phyloP scores from a whole-genome alignment of 768 basidiomycete species.

The Termitomyces sp. region DNA sequence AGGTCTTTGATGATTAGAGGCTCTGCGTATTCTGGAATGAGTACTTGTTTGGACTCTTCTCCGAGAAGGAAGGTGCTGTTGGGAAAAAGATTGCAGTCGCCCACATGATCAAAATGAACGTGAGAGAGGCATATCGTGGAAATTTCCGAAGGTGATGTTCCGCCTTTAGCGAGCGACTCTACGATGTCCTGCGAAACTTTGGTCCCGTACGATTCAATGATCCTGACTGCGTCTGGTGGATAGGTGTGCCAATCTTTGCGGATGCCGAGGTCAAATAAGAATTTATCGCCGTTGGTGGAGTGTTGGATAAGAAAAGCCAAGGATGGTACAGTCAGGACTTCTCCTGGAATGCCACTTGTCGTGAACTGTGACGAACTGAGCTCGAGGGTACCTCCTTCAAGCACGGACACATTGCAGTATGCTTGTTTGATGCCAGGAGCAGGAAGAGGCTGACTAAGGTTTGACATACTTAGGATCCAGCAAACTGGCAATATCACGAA shows the following conservation, averaged over 20 bases:
- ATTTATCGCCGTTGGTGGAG: slow-evolving; percentile 28
- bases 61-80: slow-evolving; percentile 45
- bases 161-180: slow-evolving; percentile 48
- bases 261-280: slow-evolving; percentile 55
- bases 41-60: slow-evolving; percentile 25
- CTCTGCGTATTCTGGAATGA: slow-evolving; percentile 16
- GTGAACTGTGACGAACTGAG: slow-evolving; percentile 33
- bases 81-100: slow-evolving; percentile 40
- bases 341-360: slow-evolving; percentile 24
- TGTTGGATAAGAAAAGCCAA: slow-evolving; percentile 51
- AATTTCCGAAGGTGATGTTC: slow-evolving; percentile 36
- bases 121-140: slow-evolving; percentile 45
- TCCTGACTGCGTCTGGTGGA: slow-evolving; percentile 26
- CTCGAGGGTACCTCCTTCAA: slow-evolving; percentile 44
- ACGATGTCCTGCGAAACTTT: slow-evolving; percentile 33
- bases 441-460: slow-evolving; percentile 27
- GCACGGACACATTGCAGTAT: slow-evolving; percentile 48
- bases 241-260: slow-evolving; percentile 40
- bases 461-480: neutral
- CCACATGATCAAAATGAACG: slow-evolving; percentile 51
- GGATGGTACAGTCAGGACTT: slow-evolving; percentile 30
- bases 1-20: slow-evolving; percentile 8
- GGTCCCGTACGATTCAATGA: slow-evolving; percentile 19
- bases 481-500: neutral
- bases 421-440: slow-evolving; percentile 36